Evolutionary conservation across 2,329 filamentous ascomycete species (phyloP), one percentile per base, ranked within the genome.

Genomic region (Exophiala sideris): DNA sequence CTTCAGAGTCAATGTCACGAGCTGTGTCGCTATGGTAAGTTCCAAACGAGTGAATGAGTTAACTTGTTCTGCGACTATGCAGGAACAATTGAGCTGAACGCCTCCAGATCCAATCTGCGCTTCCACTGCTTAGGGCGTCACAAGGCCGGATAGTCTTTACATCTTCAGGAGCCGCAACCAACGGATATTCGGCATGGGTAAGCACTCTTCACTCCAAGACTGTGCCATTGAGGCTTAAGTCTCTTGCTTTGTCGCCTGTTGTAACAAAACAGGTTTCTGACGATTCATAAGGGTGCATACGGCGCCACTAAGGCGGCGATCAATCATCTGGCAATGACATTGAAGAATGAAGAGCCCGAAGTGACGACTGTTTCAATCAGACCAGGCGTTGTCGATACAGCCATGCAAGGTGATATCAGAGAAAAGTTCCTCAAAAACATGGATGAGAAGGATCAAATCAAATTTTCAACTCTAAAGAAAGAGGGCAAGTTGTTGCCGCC

Each of bases 1-100:
- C 7, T 96, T 90, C 70, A 86, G 95, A 63, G 77, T 90, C 58
- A 97, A 97, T 68, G 84, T 97, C 63, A 91, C 96, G 68, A 92
- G 89, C 62, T 84, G 84, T 24, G 75, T 96, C 41, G 85, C 84
- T 33, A 76, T 96, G 70, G 89, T 95, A 75, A 66, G 82, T 69
- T 12, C 29, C 35, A 35, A 18, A 50, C 24, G 44, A 24, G 16
- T 45, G n/a, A n/a, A 41, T 3, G 6, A 21, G 11, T 18, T 3
- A 41, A 6, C 14, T 18, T 41, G 39, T 41, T 16, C 35, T 38
- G 14, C 35, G 14, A 16, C 14, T 9, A 10, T 38, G 6, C 14
- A 16, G 10, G 35, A 38, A 41, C 39, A 20, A 16, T 3, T 10
- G 12, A 41, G 20, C 40, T 21, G 14, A 9, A 9, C 40, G 18